Evolutionary conservation across 2,329 filamentous ascomycete genomes (phyloP), one percentile per base, ranked within the genome.

Genomic region (Aspergillus japonicus): DNA sequence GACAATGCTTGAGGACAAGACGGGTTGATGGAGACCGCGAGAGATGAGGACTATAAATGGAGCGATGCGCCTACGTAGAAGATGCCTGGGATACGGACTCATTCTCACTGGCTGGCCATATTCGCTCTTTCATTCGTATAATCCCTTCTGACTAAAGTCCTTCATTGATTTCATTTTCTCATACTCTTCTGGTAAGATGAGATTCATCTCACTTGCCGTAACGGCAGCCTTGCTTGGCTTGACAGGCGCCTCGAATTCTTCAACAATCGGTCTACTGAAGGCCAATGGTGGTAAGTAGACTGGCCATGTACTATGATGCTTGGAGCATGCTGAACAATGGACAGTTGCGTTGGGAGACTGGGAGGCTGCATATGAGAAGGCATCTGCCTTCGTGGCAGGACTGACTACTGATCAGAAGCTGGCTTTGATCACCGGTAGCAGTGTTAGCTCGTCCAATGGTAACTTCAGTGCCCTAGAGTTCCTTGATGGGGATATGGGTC

Each of bases 401-500:
- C 59, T 65, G n/a, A 67, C 55, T 54, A 64, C 60, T 52, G 58
- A 59, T 54, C 59, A 71, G 47, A 71, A 70, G 47, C 63, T 71
- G 23, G 64, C 65, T 48, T 55, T 71, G 31, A 69, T 70, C 49
- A 69, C 69, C 5, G 69, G 68, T 57, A 69, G 64, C 47, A 66
- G 62, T 35, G 65, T 67, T 2, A 64, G 64, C 16, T 66, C 65
- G 21, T 67, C 62, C 10, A 62, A 64, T 56, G 62, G 64, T 24
- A 64, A 58, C 23, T 71, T 72, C 52, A 65, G 63, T 14, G 69
- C 63, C 5, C 61, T 70, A 3, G 62, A 58, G n/a, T 62, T 67
- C 39, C 52, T 64, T 5, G 61, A 66, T 31, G 66, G 64, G 5
- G 54, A 62, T 8, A 66, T 66, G 63, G 64, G 66, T 29, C 50